phyloP scores from a whole-genome alignment of 306 rosid genomes.

The Vicia villosa region DNA sequence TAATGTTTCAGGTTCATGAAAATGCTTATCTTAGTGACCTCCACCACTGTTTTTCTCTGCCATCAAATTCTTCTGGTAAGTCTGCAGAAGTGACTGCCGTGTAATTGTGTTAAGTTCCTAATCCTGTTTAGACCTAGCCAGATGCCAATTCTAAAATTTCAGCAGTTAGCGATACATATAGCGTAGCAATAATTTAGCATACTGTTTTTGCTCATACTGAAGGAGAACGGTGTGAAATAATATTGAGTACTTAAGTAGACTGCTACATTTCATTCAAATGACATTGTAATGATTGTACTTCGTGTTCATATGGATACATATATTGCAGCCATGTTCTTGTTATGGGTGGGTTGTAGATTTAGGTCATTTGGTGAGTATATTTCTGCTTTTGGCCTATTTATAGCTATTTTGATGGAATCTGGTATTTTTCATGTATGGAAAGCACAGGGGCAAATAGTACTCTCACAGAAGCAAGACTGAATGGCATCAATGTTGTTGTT shows the following conservation, averaged over 20 bases:
- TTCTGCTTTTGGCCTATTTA: conserved; percentile 29
- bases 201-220: neutral
- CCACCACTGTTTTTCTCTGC: conserved; percentile 89
- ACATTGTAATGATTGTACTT: conserved; percentile 16
- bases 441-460: conserved; percentile 53
- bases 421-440: conserved; percentile 34
- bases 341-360: conserved; percentile 17
- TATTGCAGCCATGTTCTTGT: conserved; percentile 13
- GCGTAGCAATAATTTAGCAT: conserved; percentile 12
- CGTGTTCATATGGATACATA: neutral
- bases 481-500: conserved; percentile 75
- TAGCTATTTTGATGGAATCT: conserved; percentile 13
- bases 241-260: neutral
- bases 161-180: conserved; percentile 10
- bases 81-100: neutral
- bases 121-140: conserved; percentile 14
- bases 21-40: conserved; percentile 86
- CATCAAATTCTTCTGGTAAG: conserved; percentile 77
- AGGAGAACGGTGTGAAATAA: conserved; percentile 19
- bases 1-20: conserved; percentile 85
- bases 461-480: conserved; percentile 66
- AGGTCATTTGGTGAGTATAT: conserved; percentile 10
- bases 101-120: conserved; percentile 27
- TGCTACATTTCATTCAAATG: conserved; percentile 15
- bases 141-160: conserved; percentile 19